Percentiles rank a stretch among this genome's conserved stretches.
Conservation (phyloP, 768 basidiomycete species). For the Neoboletus magnificus region DNA sequence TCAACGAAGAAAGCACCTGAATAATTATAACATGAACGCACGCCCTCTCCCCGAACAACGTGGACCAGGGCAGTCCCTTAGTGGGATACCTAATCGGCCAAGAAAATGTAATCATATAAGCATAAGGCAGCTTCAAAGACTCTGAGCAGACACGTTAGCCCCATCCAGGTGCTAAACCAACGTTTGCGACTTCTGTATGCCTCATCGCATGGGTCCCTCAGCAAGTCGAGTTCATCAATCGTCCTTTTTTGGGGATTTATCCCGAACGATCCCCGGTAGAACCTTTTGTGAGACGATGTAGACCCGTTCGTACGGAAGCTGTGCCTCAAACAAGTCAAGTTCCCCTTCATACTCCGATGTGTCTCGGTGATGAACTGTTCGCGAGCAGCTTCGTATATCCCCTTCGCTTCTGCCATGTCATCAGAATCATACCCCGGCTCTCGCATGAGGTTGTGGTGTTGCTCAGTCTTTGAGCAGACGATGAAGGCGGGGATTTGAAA, state of each 20-base stretch:
- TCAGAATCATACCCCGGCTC: constrained; percentile 30
- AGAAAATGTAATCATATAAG: not conserved
- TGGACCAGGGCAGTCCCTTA: not conserved
- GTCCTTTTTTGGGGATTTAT: constrained; percentile 18
- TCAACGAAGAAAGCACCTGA: not conserved
- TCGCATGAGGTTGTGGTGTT: constrained; percentile 25
- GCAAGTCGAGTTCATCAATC: constrained; percentile 29
- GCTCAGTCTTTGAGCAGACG: constrained; percentile 37
- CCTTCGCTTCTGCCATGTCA: constrained; percentile 9
- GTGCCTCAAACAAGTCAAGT: constrained; percentile 25
- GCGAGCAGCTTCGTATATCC: constrained; percentile 23
- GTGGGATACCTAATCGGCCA: not conserved
- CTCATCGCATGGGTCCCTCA: constrained; percentile 22
- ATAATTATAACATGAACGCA: not conserved
- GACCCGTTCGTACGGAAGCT: constrained; percentile 28
- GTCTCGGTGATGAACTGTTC: constrained; percentile 29
- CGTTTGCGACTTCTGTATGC: constrained; percentile 12
- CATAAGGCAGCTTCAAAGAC: constrained; percentile 2
- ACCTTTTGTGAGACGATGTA: constrained; percentile 28
- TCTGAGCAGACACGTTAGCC: constrained; percentile 7
- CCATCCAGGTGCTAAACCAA: constrained; percentile 4
- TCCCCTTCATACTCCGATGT: constrained; percentile 20
- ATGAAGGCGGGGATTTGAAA: constrained; percentile 36
- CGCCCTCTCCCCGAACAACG: no score
- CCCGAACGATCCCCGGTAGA: constrained; percentile 24